Conservation (phyloP, 352 stramenopile species). For the Phytophthora citricola region DNA sequence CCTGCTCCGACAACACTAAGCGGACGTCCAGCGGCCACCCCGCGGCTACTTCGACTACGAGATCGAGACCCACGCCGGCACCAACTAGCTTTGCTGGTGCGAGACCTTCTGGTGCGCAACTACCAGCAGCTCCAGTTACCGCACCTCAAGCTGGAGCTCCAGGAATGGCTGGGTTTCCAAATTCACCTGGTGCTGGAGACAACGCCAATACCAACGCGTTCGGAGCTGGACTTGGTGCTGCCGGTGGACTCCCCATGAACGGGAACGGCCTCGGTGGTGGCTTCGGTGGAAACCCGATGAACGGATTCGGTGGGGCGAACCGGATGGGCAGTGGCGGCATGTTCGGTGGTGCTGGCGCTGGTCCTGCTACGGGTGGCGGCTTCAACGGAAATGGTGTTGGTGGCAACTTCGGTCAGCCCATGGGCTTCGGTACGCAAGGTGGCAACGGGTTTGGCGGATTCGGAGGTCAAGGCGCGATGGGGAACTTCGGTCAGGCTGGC, state of each 20-base stretch:
- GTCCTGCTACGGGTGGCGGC: conserved; percentile 1
- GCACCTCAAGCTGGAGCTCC: background rate
- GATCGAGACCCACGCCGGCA: conserved; percentile 28
- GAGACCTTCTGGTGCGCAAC: conserved; percentile 7
- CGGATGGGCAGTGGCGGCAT: conserved; percentile 8
- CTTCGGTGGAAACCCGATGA: conserved; percentile 23
- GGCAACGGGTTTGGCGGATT: background rate
- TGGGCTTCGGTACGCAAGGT: conserved; percentile 2
- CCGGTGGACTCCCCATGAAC: conserved; percentile 6
- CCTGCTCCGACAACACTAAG: conserved; percentile 25
- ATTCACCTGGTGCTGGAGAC: background rate
- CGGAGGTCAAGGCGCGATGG: conserved; percentile 11
- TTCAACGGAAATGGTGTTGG: conserved; percentile 7
- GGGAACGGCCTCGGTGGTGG: background rate
- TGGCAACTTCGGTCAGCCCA: conserved; percentile 16
- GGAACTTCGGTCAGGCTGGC: conserved; percentile 15
- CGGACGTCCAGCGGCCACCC: conserved; percentile 21
- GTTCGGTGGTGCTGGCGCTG: conserved; percentile 6
- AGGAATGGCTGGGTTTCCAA: conserved; percentile 1
- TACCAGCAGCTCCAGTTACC: conserved; percentile 1
- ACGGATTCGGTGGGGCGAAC: conserved; percentile 12
- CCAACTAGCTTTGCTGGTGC: conserved; percentile 12
- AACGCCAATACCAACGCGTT: conserved; percentile 5
- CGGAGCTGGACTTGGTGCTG: conserved; percentile 11
- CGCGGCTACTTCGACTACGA: conserved; percentile 13